Evolutionary conservation across 2,329 filamentous ascomycete genomes (phyloP), one percentile per base, ranked within the genome.

Genomic region (Pyricularia sp.): DNA sequence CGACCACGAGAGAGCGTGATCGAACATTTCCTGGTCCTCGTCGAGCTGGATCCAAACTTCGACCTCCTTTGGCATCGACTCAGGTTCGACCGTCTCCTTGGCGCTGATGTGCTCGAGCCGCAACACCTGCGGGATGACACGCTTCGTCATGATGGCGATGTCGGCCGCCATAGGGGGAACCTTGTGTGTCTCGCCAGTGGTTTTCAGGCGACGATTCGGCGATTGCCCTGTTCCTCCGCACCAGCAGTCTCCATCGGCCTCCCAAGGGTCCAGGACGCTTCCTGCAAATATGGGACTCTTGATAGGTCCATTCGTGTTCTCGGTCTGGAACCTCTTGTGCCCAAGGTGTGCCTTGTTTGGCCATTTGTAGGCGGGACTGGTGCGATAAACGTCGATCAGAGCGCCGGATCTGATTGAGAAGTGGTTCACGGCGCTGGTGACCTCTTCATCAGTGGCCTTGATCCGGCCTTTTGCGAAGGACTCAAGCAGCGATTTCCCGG

Each of bases 161-260:
- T 85, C 83, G 1, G 86, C 84, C 49, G 85, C 84, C 62, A 22
- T 82, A 80, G 8, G 80, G 19, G 73, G 71, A 12, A 75, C 75
- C 19, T 77, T 75, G 16, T 73, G 73, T 62, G 80, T 76, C 12
- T 71, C 68, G 0, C 61, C 55, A 22, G 26, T 33, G 0, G 77
- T 76, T 28, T 8, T 28, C 62, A 22, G 82, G 80, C 75, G 75
- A 19, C 77, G 75, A 13, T 73, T 73, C 62, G 80, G 76, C 9
- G 71, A 68, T 0, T 59, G 35, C 26, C 22, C 26, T 1, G 77
- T 76, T 3, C 78, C 81, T 4, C 88, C 86, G 74, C 93, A 97
- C 89, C 91, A 97, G 75, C 91, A 96, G 67, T 97, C 90, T 24
- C 89, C 90, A 40, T 88, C 82, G 62, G 96, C 90, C 10, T 86